These are phyloP conservation scores for Acacia crassicarpa DNA, from an alignment of 306 rosid genomes.

Conservation along the genomic window DNA sequence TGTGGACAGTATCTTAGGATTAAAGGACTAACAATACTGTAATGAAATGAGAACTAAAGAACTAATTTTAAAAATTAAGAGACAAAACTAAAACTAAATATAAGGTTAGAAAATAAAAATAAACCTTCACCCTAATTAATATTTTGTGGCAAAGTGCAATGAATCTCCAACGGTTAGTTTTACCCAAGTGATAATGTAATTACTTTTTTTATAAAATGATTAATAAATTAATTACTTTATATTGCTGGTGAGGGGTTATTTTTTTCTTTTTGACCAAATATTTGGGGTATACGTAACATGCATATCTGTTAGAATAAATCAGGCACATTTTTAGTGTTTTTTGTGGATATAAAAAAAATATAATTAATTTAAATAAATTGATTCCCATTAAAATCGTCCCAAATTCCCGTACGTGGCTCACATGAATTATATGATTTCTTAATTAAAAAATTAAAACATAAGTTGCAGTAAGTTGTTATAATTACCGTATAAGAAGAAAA, in stretches of 20 bases:
- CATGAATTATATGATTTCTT: too few relatives aligned
- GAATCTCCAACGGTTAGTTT: neutral
- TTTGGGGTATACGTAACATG: neutral
- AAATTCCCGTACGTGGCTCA: too few relatives aligned
- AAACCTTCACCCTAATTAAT: neutral
- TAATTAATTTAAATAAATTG: conserved; percentile 8
- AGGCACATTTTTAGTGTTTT: conserved; percentile 8
- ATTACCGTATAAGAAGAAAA: too few relatives aligned
- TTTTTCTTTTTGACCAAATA: too few relatives aligned
- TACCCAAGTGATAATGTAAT: neutral
- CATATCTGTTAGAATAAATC: conserved; percentile 12
- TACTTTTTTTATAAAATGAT: neutral
- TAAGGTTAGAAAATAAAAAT: too few relatives aligned
- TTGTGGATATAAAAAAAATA: neutral
- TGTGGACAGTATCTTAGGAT: neutral
- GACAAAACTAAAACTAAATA: too few relatives aligned
- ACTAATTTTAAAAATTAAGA: too few relatives aligned
- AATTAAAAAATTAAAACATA: too few relatives aligned
- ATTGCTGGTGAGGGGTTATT: neutral
- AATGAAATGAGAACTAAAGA: too few relatives aligned
- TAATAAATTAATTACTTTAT: neutral
- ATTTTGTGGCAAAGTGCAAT: neutral
- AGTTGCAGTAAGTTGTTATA: too few relatives aligned
- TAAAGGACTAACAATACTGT: too few relatives aligned
- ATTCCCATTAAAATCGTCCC: conserved; percentile 21